Evolutionary conservation across 1,284 basidiomycete species (phyloP), one percentile per base, ranked within the genome.

Genomic region (Coniferiporia weirii): DNA sequence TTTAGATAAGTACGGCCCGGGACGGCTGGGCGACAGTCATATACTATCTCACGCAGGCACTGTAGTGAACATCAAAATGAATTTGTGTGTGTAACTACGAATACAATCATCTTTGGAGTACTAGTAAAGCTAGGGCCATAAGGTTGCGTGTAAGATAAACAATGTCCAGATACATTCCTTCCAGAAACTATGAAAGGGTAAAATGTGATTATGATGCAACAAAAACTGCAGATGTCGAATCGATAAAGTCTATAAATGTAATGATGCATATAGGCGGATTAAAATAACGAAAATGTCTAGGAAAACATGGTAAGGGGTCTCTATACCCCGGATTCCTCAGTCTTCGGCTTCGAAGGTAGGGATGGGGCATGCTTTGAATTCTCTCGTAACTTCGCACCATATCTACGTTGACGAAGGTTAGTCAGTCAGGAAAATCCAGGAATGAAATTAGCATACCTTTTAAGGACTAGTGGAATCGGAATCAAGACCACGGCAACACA

Each of bases 401-500:
- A 61, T 54, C 60, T 61, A 52, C n/a, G 46, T n/a, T 34, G 43
- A 34, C 12, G 47, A 17, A 4, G 8, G 56, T 52, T 12, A 53
- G 35, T 12, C 8, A 54, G 12, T 27, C 10, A 10, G 6, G 19
- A 36, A 22, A 49, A 1, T 13, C 7, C 49, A 10, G 19, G 20
- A 12, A 35, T 13, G 44, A 5, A 19, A 34, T 4, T 13, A 51
- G 50, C 68, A 1, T 59, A 79, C 74, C 69, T 79, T 48, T 71
- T 67, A 7, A 85, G 71, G 38, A 81, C 62, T 57, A 84, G 76
- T 7, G 83, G 83, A 45, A 81, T 81, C 0, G 83, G 83, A 3
- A 77, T 71, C 77, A 84, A 73, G 12, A 67, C 61, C 19, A 81
- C 64, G 3, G 83, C 79, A 50, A 83, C 63, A 61, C 76, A 78